Evolutionary conservation across 257 asterid species (phyloP), one percentile per base, ranked within the genome.

Genomic region (Ligustrum vulgare): DNA sequence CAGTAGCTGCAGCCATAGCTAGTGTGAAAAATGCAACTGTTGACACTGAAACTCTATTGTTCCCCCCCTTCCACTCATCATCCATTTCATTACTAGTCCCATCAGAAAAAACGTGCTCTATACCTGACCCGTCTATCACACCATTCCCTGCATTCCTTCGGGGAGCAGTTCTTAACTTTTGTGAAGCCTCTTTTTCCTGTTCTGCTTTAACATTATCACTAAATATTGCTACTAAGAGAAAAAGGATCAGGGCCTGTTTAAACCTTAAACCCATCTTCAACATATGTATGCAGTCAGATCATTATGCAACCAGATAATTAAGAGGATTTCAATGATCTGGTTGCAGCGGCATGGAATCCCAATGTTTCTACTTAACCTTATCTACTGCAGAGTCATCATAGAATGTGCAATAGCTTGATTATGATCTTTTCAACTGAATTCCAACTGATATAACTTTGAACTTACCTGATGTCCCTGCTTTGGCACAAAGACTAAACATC

Each of bases 1-100:
- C 99, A 78, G 96, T 91, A 39, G 99, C 98, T 36, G 94, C 98
- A 80, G 99, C 99, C 99, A 95, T 95, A 67, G 92, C 96, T 78
- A 95, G 67, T 0, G 99, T 95, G 76, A 83, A 93, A 81, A 95
- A 67, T 12, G 99, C 97, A 76, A 95, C 98, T 33, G 99, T 95
- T 35, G 89, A 84, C 54, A 90, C 96, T 13, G 99, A 90, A 77
- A 95, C 99, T 77, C 86, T 86, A 70, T 72, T 86, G 77, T 76
- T 84, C 47, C 81, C 88, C 18, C 78, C 88, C 71, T 77, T 82
- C 91, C 83, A 49, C 67, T 25, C 67, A 25, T 78, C 90, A 74
- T 86, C 87, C 63, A 69, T 77, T 76, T 78, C 89, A 45, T 77
- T 67, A 51, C 35, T 80, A 76, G 69, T 71, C 35, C 78, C 75